These are phyloP conservation scores for Aristolochia californica DNA, from an alignment of 164 flowering plant genomes.

Conservation along the genomic window DNA sequence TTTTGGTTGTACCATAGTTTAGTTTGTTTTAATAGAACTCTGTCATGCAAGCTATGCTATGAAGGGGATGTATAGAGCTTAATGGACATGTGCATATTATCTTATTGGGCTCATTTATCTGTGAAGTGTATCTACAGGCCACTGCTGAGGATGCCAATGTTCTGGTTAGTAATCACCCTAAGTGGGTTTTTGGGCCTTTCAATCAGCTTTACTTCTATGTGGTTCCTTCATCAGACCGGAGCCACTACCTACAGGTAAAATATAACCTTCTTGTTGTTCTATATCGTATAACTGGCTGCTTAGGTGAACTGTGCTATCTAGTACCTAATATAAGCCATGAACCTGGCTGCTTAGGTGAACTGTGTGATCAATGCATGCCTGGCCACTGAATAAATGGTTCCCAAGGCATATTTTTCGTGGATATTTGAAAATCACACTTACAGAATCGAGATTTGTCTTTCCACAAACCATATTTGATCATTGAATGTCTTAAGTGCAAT, in stretches of 20 bases:
- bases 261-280: background rate
- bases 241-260: slow-evolving; percentile 95
- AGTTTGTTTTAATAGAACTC: too few relatives aligned
- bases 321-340: background rate
- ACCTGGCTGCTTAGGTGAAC: background rate
- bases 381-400: too few relatives aligned
- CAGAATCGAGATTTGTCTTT: too few relatives aligned
- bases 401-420: too few relatives aligned
- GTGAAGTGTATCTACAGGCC: slow-evolving; percentile 48
- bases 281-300: background rate
- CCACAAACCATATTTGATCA: too few relatives aligned
- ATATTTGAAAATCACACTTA: too few relatives aligned
- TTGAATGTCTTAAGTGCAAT: too few relatives aligned
- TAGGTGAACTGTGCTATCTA: too few relatives aligned
- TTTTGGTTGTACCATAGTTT: background rate
- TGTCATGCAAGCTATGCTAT: too few relatives aligned
- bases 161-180: slow-evolving; percentile 83
- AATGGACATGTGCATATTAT: too few relatives aligned
- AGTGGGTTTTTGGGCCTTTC: slow-evolving; percentile 95
- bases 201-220: slow-evolving; percentile 98
- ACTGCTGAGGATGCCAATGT: slow-evolving; percentile 58
- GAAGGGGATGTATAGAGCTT: too few relatives aligned
- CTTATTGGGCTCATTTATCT: slow-evolving; percentile 7
- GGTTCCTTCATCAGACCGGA: slow-evolving; percentile 99
- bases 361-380: too few relatives aligned